Evolutionary conservation across 306 rosid genomes (phyloP).

Genomic region (Pachyrhizus erosus): DNA sequence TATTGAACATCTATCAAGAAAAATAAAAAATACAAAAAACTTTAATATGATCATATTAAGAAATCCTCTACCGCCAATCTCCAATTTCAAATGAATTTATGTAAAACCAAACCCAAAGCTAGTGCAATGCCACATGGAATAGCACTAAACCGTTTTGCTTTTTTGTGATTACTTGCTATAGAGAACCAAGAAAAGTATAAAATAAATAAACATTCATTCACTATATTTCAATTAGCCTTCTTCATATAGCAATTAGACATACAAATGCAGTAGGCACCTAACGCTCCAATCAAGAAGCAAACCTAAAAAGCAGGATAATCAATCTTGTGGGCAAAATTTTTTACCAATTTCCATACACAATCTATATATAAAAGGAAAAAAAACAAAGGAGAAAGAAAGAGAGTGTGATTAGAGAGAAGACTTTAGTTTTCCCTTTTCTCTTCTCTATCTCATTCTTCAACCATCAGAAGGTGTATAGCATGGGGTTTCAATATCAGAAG

Average conservation of each 20-base stretch:
- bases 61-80: conserved; percentile 2
- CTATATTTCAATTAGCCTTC: conserved; percentile 50
- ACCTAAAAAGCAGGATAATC: conserved; percentile 43
- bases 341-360: conserved; percentile 52
- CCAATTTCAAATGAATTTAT: conserved; percentile 24
- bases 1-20: not conserved
- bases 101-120: conserved; percentile 35
- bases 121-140: conserved; percentile 11
- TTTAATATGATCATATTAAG: not conserved
- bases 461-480: not conserved
- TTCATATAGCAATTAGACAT: conserved; percentile 46
- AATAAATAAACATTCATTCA: conserved; percentile 38
- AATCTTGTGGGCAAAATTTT: conserved; percentile 6
- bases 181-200: conserved; percentile 15
- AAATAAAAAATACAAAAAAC: not conserved
- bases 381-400: not conserved
- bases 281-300: conserved; percentile 46
- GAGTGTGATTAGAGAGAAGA: not conserved
- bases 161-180: conserved; percentile 22
- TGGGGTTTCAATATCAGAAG: conserved; percentile 29
- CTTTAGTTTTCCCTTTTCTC: conserved; percentile 46
- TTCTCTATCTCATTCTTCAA: conserved; percentile 27
- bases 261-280: conserved; percentile 39
- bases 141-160: conserved; percentile 24
- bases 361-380: conserved; percentile 11